phyloP scores from a whole-genome alignment of 352 stramenopile genomes.

The Pseudoperonospora humuli region DNA sequence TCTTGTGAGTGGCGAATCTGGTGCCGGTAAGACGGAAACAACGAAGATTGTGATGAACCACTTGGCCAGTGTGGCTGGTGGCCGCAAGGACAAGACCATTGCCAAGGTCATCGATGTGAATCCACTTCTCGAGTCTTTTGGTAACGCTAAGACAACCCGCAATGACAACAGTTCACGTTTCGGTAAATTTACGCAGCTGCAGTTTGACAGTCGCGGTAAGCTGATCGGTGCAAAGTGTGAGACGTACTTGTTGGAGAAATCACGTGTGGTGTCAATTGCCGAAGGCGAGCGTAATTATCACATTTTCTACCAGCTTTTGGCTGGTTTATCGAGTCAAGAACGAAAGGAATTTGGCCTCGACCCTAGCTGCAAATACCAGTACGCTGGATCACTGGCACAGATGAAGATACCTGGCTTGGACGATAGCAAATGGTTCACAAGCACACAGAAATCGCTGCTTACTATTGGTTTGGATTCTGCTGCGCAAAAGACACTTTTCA shows the following conservation, averaged over 20 bases:
- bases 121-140: conserved; percentile 90
- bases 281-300: conserved; percentile 97
- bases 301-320: conserved; percentile 94
- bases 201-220: conserved; percentile 76
- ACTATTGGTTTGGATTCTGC: conserved; percentile 60
- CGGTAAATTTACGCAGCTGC: conserved; percentile 87
- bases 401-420: conserved; percentile 84
- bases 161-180: conserved; percentile 91
- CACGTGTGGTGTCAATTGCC: conserved; percentile 90
- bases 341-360: conserved; percentile 61
- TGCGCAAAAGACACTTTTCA: conserved; percentile 70
- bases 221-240: conserved; percentile 84
- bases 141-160: conserved; percentile 90
- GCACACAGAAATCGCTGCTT: conserved; percentile 71
- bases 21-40: conserved; percentile 94
- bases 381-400: conserved; percentile 58
- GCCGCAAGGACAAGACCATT: conserved; percentile 84
- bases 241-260: conserved; percentile 96
- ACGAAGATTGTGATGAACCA: conserved; percentile 94
- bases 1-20: conserved; percentile 80
- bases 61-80: conserved; percentile 71
- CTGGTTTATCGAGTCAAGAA: conserved; percentile 47
- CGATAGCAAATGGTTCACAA: conserved; percentile 74
- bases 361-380: conserved; percentile 55
- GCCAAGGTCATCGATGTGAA: conserved; percentile 90